Conservation (phyloP, 164 flowering plant species). For the Berberis vulgaris region DNA sequence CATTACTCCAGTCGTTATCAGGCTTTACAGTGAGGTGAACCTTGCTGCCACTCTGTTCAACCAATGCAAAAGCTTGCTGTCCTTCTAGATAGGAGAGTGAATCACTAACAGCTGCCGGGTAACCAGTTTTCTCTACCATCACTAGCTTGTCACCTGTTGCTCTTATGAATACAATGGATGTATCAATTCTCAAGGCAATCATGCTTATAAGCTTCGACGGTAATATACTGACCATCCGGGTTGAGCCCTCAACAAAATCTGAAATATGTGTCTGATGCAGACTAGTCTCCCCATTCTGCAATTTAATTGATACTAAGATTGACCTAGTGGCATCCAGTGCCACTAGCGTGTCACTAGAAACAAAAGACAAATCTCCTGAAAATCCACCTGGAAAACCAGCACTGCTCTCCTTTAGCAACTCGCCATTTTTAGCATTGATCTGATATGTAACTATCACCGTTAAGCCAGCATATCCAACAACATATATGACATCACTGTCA, state of each 20-base stretch:
- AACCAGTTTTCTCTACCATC: constrained; percentile 41
- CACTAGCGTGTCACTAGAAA: constrained; percentile 52
- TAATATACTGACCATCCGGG: constrained; percentile 45
- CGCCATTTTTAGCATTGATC: constrained; percentile 61
- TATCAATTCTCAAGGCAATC: constrained; percentile 42
- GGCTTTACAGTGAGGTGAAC: constrained; percentile 60
- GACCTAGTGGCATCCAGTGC: constrained; percentile 55
- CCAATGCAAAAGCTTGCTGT: constrained; percentile 61
- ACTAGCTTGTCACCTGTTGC: constrained; percentile 43
- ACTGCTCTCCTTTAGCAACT: constrained; percentile 44
- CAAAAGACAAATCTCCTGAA: constrained; percentile 45
- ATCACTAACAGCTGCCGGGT: constrained; percentile 59
- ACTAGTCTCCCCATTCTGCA: constrained; percentile 42
- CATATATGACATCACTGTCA: constrained; percentile 48
- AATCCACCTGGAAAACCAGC: constrained; percentile 53
- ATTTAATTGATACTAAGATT: constrained; percentile 34
- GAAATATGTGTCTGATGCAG: constrained; percentile 41
- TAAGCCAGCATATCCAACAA: constrained; percentile 49
- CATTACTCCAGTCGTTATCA: constrained; percentile 38
- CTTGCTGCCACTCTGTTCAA: constrained; percentile 42
- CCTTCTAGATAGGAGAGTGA: constrained; percentile 51
- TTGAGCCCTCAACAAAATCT: constrained; percentile 42
- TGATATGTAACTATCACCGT: constrained; percentile 44
- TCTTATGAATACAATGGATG: constrained; percentile 29
- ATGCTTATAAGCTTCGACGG: constrained; percentile 46